Evolutionary conservation across 2,329 filamentous ascomycete genomes (phyloP).

Genomic region (Botrytis squamosa): DNA sequence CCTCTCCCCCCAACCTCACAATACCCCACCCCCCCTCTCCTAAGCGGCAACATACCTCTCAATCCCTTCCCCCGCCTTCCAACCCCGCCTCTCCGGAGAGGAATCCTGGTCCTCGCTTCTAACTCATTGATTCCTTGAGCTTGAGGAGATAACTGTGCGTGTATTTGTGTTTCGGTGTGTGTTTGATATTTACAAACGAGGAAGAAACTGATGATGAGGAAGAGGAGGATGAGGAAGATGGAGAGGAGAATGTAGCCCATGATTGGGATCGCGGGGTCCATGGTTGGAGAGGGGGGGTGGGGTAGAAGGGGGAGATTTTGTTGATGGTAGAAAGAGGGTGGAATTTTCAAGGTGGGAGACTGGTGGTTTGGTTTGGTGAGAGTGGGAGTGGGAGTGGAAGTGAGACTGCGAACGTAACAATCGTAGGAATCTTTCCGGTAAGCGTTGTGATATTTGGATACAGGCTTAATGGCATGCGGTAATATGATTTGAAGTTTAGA

Average conservation of each 20-base stretch:
- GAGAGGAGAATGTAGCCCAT: not conserved
- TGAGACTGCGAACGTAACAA: too few relatives aligned
- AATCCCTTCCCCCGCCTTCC: not conserved
- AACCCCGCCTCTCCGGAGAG: not conserved
- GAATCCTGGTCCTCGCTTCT: not conserved
- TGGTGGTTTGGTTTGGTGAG: too few relatives aligned
- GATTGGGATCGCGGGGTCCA: not conserved
- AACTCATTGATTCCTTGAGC: not conserved
- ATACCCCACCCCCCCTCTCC: not conserved
- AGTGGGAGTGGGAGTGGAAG: too few relatives aligned
- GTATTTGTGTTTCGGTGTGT: not conserved
- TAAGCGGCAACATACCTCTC: not conserved
- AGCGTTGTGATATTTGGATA: not conserved
- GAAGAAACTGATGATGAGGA: not conserved
- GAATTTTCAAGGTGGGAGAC: too few relatives aligned
- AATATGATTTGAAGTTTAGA: too few relatives aligned
- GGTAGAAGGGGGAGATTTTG: not conserved
- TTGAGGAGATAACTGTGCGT: not conserved
- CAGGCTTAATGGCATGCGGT: fast-evolving
- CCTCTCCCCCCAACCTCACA: not conserved
- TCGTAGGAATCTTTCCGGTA: not conserved
- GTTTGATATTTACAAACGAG: not conserved
- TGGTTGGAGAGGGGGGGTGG: not conserved
- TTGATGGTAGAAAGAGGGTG: not conserved
- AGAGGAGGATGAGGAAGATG: not conserved